These are phyloP conservation scores for Micractinium conductrix DNA, from an alignment of 139 green algal species.

Conservation along the genomic window DNA sequence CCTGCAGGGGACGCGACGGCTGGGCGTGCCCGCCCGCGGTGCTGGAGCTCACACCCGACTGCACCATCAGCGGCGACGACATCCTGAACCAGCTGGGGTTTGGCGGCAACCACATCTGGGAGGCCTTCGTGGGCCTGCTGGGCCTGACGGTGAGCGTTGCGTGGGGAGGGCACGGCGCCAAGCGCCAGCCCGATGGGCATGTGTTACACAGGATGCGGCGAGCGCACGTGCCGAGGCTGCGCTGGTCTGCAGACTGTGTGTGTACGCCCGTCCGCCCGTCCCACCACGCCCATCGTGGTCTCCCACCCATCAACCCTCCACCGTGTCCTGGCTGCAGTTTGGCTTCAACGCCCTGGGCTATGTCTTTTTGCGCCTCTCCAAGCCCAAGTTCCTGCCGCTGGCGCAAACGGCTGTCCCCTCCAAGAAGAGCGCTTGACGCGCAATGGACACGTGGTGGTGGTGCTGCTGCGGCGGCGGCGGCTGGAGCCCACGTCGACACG, in stretches of 20 bases:
- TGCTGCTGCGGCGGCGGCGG: no score
- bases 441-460: no score
- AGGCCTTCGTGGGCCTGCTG: constrained; percentile 39
- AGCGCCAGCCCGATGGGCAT: background rate
- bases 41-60: background rate
- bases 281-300: background rate
- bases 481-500: no score
- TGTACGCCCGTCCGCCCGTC: background rate
- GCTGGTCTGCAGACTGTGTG: background rate
- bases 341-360: constrained; percentile 47
- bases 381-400: constrained; percentile 44
- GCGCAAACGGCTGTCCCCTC: background rate
- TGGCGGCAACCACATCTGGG: constrained; percentile 37
- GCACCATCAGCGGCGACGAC: background rate
- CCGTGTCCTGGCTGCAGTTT: background rate
- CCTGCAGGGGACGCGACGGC: constrained; percentile 1
- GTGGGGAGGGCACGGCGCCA: no score
- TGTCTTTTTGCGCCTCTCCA: constrained; percentile 40
- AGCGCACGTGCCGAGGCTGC: background rate
- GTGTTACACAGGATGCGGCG: background rate
- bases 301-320: background rate
- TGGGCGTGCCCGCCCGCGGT: background rate
- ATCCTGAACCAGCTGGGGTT: constrained; percentile 36
- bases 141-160: constrained; percentile 30
- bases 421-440: constrained; percentile 19